Base-by-base conservation (phyloP, 495 filamentous ascomycete genomes). In the Achaetomiella virescens region DNA sequence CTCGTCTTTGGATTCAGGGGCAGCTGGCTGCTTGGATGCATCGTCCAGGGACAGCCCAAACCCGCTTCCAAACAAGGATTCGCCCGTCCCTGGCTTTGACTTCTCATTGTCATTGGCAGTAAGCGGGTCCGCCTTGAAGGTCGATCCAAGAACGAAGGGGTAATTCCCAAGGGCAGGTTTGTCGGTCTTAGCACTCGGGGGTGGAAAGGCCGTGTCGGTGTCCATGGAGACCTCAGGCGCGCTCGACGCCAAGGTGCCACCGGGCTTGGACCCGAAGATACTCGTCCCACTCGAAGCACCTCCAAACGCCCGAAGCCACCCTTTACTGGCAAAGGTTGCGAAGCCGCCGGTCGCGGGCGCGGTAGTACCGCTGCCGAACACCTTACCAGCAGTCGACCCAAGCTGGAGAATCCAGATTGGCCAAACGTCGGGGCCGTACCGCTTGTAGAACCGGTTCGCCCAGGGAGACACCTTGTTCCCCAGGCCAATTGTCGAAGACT, bases 121-220 rank as follows among this genome's bases (percentile, higher is more conserved):
- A 18, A 61, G 46, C 9, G 78, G 78, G 64, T 95, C 91, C 27
- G 77, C 77, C 67, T 93, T 90, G 71, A 97, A 97, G 14, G 83
- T 86, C 41, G 86, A 88, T 2, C 81, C 84, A 20, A 97, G 76
- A 22, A 83, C 82, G 66, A 97, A 96, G 0, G 79, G 76, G 48
- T 74, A 71, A 33, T 75, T 66, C 15, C 84, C 82, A 66, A 90
- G 85, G 38, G 73, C 66, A 29, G 73, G 73, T 55, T 78, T 70
- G 15, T 52, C 56, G 2, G 45, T 48, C 44, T 67, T 69, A 17
- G 60, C 59, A 10, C 71, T 44, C 1, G 70, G 61, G 29, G 69
- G 65, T 0, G 67, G 72, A 57, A 78, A 79, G 8, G 70, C 66
- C 14, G 70, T 72, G 9, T 67, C 67, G 0, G 76, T 61, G 35